These are phyloP conservation scores for Salix caprea DNA, from an alignment of 345 rosid genomes.

Conservation along the genomic window DNA sequence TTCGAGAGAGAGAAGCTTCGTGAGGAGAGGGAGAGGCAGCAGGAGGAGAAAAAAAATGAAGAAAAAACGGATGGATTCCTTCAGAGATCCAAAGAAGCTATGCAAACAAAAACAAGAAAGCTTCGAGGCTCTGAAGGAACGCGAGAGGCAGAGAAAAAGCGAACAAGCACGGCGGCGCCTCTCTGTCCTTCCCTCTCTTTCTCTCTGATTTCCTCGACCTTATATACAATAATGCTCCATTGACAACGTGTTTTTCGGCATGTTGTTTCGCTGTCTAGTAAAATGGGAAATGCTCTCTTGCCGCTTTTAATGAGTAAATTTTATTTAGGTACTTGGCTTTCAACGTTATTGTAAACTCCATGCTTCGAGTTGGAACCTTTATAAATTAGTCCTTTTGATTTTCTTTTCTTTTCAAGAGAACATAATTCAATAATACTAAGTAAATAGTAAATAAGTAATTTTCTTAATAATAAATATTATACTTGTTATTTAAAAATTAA, in stretches of 20 bases:
- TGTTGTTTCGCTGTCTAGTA: too few species aligned
- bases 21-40: not conserved
- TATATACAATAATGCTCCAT: too few species aligned
- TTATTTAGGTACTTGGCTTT: too few species aligned
- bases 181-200: not conserved
- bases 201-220: too few species aligned
- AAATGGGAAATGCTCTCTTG: too few species aligned
- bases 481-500: too few species aligned
- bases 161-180: not conserved
- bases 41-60: not conserved
- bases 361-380: not conserved
- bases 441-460: too few species aligned
- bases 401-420: not conserved
- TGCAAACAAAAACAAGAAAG: not conserved
- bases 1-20: not conserved
- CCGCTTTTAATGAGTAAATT: too few species aligned
- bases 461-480: too few species aligned
- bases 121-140: not conserved
- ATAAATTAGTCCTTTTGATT: not conserved
- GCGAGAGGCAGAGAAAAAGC: not conserved
- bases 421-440: too few species aligned
- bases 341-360: not conserved
- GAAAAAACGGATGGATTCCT: not conserved
- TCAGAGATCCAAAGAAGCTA: not conserved
- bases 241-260: too few species aligned